These are phyloP conservation scores for Plasmodium coatneyi DNA, from an alignment of 169 alveolate species.

Conservation along the genomic window DNA sequence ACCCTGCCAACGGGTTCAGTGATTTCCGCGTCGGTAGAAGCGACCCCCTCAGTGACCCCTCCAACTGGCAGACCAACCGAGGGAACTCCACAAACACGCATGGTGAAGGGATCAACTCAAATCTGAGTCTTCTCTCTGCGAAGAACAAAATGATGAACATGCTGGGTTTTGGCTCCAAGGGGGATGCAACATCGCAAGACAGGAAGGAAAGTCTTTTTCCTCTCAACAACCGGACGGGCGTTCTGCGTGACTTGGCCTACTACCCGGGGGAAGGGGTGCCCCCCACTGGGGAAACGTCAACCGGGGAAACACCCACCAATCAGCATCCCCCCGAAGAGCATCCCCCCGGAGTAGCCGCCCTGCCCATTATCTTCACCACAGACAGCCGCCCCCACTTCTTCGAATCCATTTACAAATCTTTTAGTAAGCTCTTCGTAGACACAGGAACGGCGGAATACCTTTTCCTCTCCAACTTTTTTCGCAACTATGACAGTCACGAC, in stretches of 20 bases:
- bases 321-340: too few relatives aligned
- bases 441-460: slow-evolving; percentile 80
- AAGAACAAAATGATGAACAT: slow-evolving; percentile 68
- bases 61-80: background rate
- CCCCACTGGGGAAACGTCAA: background rate
- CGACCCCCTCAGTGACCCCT: background rate
- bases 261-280: background rate
- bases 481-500: slow-evolving; percentile 42
- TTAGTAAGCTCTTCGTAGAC: slow-evolving; percentile 78
- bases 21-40: background rate
- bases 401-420: slow-evolving; percentile 80
- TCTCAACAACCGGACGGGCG: slow-evolving; percentile 6
- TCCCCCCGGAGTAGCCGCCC: background rate
- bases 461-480: slow-evolving; percentile 76
- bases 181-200: background rate
- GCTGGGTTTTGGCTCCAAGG: slow-evolving; percentile 35
- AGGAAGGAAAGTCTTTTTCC: slow-evolving; percentile 26
- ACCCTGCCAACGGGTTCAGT: background rate
- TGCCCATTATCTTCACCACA: slow-evolving; percentile 11
- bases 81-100: background rate
- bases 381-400: slow-evolving; percentile 38
- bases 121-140: slow-evolving; percentile 7
- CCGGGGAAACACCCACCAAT: too few relatives aligned
- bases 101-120: background rate
- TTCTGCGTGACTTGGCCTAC: slow-evolving; percentile 33